A percentile compares a stretch with the other conserved stretches of the same genome.
Evolutionary conservation across 352 stramenopile genomes (phyloP).

Genomic region (Phytophthora europaea): DNA sequence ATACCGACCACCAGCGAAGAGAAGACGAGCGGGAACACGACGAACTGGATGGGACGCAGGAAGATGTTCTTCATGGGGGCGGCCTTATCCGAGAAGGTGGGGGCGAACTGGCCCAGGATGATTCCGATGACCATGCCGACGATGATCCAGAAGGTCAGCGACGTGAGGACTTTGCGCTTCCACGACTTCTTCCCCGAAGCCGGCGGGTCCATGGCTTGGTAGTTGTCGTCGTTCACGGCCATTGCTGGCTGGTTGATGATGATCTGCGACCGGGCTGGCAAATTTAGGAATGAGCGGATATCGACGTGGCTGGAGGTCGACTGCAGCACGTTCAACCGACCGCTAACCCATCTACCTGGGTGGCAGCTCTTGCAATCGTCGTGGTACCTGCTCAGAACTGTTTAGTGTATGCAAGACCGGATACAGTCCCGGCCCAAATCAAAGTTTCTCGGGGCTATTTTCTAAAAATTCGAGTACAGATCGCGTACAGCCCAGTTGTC

Average conservation of each 20-base stretch:
- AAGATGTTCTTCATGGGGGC: constrained; percentile 55
- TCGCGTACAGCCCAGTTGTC: too few relatives aligned
- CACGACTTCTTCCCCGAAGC: constrained; percentile 38
- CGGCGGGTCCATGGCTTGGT: constrained; percentile 39
- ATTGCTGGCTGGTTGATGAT: constrained; percentile 14
- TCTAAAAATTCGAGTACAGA: too few relatives aligned
- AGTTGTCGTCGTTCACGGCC: constrained; percentile 23
- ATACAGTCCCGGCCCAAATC: too few relatives aligned
- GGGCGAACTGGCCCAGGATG: constrained; percentile 48
- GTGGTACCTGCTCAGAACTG: constrained; percentile 3
- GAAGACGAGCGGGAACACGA: constrained; percentile 66
- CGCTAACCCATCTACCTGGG: constrained; percentile 3
- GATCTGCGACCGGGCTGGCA: constrained; percentile 21
- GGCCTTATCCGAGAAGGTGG: constrained; percentile 50
- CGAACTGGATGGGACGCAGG: constrained; percentile 53
- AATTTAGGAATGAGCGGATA: constrained; percentile 29
- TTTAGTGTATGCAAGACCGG: background rate
- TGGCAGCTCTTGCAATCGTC: background rate
- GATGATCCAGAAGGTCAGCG: constrained; percentile 64
- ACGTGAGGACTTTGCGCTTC: constrained; percentile 40
- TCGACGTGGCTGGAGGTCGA: background rate
- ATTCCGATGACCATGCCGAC: constrained; percentile 43
- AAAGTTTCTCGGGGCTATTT: too few relatives aligned
- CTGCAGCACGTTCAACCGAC: background rate
- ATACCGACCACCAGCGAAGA: constrained; percentile 60